These are phyloP conservation scores for Aegilops sharonensis DNA, from an alignment of 176 grass and related monocot genomes.

Conservation along the genomic window DNA sequence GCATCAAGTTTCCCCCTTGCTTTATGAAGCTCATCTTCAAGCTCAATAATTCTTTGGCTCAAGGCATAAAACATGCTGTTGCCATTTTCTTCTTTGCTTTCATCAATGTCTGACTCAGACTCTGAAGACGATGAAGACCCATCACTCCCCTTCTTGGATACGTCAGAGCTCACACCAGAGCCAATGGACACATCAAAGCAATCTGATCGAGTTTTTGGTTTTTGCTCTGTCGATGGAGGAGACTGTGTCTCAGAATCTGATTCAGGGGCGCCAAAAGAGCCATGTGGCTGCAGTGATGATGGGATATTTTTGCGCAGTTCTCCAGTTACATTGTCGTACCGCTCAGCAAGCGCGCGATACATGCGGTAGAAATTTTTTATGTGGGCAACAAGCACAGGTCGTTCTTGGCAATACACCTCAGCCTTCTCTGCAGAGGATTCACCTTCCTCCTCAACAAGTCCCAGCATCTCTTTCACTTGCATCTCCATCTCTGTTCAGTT, in stretches of 20 bases:
- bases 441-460: constrained; percentile 57
- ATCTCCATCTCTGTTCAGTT: constrained; percentile 78
- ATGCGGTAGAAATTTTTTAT: constrained; percentile 68
- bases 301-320: constrained; percentile 72
- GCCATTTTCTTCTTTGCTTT: constrained; percentile 46
- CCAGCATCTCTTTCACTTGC: constrained; percentile 74
- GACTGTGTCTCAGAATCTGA: constrained; percentile 66
- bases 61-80: constrained; percentile 56
- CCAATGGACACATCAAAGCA: constrained; percentile 48
- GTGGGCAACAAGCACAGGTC: constrained; percentile 51
- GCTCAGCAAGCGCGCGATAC: constrained; percentile 71
- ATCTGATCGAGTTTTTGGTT: constrained; percentile 33
- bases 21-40: constrained; percentile 72
- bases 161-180: constrained; percentile 50
- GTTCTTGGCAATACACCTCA: constrained; percentile 57
- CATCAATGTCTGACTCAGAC: constrained; percentile 71
- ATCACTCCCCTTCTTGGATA: constrained; percentile 63
- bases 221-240: constrained; percentile 35
- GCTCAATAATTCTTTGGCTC: constrained; percentile 64
- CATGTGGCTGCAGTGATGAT: constrained; percentile 65
- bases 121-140: constrained; percentile 74
- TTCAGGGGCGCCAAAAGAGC: constrained; percentile 45
- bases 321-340: constrained; percentile 75
- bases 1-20: constrained; percentile 48
- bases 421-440: constrained; percentile 81